Percentiles rank a stretch among this genome's conserved stretches.
These are phyloP conservation scores for Populus euphratica DNA, from an alignment of 345 rosid species.

Conservation along the genomic window DNA sequence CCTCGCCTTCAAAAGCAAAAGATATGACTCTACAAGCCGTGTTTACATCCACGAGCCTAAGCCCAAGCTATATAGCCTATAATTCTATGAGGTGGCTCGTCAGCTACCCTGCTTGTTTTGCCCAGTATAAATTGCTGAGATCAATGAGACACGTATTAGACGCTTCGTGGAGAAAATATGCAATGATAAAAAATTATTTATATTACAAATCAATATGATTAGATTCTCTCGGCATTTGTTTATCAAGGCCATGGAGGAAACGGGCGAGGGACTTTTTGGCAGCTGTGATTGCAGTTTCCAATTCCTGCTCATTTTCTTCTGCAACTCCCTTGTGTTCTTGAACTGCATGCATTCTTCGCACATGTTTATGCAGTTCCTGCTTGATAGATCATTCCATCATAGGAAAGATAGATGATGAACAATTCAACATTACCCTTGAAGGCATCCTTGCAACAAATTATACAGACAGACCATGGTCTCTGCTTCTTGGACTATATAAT, in stretches of 20 bases:
- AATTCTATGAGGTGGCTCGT: neutral
- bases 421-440: neutral
- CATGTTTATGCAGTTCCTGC: conserved; percentile 76
- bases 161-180: neutral
- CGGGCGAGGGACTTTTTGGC: conserved; percentile 55
- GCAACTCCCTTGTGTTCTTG: conserved; percentile 32
- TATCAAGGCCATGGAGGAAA: conserved; percentile 37
- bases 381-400: neutral
- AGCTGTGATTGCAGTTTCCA: conserved; percentile 26
- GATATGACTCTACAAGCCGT: neutral
- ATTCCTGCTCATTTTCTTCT: conserved; percentile 40
- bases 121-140: neutral
- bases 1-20: neutral
- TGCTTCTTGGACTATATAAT: neutral
- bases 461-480: neutral
- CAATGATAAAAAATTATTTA: neutral
- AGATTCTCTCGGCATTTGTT: conserved; percentile 22
- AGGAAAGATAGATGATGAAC: neutral
- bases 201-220: conserved; percentile 3
- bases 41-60: neutral
- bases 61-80: neutral
- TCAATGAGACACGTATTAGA: neutral
- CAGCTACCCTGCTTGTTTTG: neutral
- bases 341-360: conserved; percentile 53
- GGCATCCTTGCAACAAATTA: neutral